Evolutionary conservation across 2,329 filamentous ascomycete species (phyloP), one percentile per base, ranked within the genome.

Genomic region (Alternaria sp.): DNA sequence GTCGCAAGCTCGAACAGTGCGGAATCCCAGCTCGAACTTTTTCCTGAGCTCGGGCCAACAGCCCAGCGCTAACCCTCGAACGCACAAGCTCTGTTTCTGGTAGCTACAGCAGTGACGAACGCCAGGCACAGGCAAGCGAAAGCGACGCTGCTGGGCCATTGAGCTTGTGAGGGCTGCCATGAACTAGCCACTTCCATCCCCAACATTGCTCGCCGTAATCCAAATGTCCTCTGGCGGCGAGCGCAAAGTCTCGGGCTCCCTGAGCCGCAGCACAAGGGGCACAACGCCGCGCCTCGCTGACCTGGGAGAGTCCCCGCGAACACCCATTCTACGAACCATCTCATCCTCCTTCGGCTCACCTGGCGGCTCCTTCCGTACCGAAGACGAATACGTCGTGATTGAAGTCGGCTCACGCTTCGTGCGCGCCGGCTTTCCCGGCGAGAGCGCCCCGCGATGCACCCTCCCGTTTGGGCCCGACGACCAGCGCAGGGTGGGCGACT

Each of bases 351-450:
- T 85, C 66, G 85, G 85, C 30, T 89, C 87, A 5, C 86, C 87
- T 2, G 82, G 85, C 46, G 82, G 82, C 32, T 82, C 82, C 25
- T 87, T 85, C 64, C 86, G 88, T 20, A 74, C 76, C 50, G 85
- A 88, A 59, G 93, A 97, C 71, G 95, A 99, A 73, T 95, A 97
- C 68, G 84, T 90, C 7, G 86, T 99, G 43, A 83, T 97, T 53
- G 93, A 98, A 76, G 78, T 98, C 36, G 94, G 93, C 1, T 87
- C 92, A 10, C 87, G 94, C 22, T 90, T 89, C 78, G 78, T 98
- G 27, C 88, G 91, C 45, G 90, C 91, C 10, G 95, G 95, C 0
- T 95, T 97, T 74, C 92, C 94, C 6, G 94, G 94, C 53, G 94
- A 97, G 77, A 86, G 89, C 44, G 81, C 84, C 3, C 93, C 93